Conservation (phyloP, 768 basidiomycete species). For the Pleurotus platypus region DNA sequence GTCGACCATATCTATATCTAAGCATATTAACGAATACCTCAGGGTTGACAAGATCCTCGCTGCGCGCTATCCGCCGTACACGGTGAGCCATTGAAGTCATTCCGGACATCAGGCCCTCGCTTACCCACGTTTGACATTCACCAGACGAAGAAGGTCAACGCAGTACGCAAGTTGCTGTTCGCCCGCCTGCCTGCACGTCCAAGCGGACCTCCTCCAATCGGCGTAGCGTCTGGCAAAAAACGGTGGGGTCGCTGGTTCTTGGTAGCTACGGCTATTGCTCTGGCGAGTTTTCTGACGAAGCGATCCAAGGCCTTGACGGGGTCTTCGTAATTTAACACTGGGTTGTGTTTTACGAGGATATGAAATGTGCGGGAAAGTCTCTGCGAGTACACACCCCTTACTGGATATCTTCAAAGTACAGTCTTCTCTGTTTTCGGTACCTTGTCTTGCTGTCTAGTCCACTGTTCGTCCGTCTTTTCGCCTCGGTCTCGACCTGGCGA, state of each 20-base stretch:
- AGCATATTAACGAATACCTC: slow-evolving; percentile 14
- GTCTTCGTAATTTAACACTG: not conserved
- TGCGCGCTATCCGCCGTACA: slow-evolving; percentile 64
- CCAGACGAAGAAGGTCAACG: slow-evolving; percentile 29
- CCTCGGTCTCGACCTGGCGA: no score
- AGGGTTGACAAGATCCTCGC: slow-evolving; percentile 49
- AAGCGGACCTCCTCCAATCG: slow-evolving; percentile 30
- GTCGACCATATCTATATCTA: no score
- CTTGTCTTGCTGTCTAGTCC: no score
- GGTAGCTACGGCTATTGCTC: slow-evolving; percentile 33
- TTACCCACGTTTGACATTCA: not conserved
- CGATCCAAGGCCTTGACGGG: slow-evolving; percentile 23
- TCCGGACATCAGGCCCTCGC: not conserved
- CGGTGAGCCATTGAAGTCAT: slow-evolving; percentile 19
- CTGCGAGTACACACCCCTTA: no score
- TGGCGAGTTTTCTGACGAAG: slow-evolving; percentile 41
- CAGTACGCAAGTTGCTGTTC: slow-evolving; percentile 19
- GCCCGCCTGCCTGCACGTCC: slow-evolving; percentile 43
- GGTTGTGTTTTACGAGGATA: no score
- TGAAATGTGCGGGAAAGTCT: no score
- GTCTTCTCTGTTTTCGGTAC: no score
- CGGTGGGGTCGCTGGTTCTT: slow-evolving; percentile 45
- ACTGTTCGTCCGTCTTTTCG: no score
- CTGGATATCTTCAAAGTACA: no score
- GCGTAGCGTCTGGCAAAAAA: slow-evolving; percentile 13